Evolutionary conservation across 305 asterid genomes (phyloP).

Genomic region (Fraxinus platypoda): DNA sequence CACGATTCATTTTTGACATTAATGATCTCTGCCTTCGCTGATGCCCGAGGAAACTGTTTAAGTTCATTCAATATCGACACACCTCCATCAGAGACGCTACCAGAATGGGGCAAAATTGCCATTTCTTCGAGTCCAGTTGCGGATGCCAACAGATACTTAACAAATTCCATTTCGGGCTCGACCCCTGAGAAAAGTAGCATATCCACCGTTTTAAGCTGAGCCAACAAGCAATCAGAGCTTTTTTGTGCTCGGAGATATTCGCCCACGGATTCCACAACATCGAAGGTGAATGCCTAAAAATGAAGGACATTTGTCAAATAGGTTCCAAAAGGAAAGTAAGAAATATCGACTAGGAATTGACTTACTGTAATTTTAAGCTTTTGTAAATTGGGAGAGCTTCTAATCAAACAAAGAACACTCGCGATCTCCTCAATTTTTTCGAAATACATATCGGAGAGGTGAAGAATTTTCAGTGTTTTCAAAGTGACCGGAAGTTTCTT

Average conservation of each 20-base stretch:
- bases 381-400: background rate
- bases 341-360: background rate
- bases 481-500: background rate
- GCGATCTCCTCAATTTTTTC: background rate
- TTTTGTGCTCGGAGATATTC: background rate
- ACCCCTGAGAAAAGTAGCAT: background rate
- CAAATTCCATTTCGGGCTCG: slow-evolving; percentile 8
- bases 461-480: background rate
- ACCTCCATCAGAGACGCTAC: background rate
- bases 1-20: background rate
- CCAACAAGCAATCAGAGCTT: background rate
- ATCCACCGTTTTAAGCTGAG: background rate
- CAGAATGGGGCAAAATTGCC: background rate
- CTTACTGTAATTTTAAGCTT: background rate
- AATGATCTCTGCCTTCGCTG: background rate
- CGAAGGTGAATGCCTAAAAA: background rate
- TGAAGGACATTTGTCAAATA: background rate
- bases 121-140: background rate
- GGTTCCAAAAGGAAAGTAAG: background rate
- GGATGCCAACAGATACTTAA: background rate
- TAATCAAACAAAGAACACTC: background rate
- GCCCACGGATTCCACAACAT: background rate
- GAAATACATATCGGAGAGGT: background rate
- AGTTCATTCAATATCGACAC: background rate
- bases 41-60: background rate